Evolutionary conservation across 1,139 yeast species (phyloP).

Genomic region (Suhomyces panamericanus): DNA sequence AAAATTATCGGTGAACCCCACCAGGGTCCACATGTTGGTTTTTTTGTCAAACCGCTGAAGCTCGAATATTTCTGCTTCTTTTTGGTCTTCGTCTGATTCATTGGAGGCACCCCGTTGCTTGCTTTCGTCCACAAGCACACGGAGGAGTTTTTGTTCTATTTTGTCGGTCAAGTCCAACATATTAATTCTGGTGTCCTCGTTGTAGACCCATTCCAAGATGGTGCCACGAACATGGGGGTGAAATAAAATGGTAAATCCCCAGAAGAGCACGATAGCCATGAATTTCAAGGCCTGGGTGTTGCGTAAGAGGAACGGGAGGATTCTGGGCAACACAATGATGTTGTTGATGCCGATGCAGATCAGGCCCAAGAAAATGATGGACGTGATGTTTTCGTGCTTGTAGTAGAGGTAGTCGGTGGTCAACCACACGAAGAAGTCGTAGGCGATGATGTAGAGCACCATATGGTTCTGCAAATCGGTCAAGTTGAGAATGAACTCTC

Average conservation of each 20-base stretch:
- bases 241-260: conserved; percentile 49
- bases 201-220: conserved; percentile 46
- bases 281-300: conserved; percentile 41
- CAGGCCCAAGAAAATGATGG: conserved; percentile 46
- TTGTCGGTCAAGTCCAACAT: conserved; percentile 47
- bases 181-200: conserved; percentile 61
- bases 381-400: conserved; percentile 62
- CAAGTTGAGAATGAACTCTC: conserved; percentile 74
- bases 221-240: conserved; percentile 57
- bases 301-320: conserved; percentile 28
- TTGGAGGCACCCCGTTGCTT: neutral
- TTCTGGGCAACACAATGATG: conserved; percentile 33
- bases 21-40: conserved; percentile 57
- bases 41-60: conserved; percentile 56
- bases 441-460: conserved; percentile 63
- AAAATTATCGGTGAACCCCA: conserved; percentile 58
- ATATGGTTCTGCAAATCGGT: conserved; percentile 85
- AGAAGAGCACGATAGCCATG: conserved; percentile 40
- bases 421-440: conserved; percentile 55
- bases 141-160: conserved; percentile 42
- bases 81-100: conserved; percentile 1
- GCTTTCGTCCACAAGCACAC: conserved; percentile 21
- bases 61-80: conserved; percentile 66
- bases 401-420: conserved; percentile 64
- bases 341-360: conserved; percentile 31